Conservation (phyloP, 2,329 filamentous ascomycete species). For the Periconia digitata region DNA sequence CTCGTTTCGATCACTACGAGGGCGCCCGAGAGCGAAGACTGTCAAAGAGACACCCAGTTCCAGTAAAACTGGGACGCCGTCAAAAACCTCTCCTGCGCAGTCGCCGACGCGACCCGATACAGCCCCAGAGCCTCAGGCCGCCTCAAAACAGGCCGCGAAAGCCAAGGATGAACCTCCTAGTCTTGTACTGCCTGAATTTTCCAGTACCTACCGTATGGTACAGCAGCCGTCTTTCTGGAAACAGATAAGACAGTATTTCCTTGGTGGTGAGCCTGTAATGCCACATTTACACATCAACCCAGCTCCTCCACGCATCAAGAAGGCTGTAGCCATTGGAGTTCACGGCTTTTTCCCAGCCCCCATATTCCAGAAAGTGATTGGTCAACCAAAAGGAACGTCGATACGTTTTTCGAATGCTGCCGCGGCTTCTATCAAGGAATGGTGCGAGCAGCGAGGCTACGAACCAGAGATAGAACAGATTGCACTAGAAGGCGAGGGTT, state of each 20-base stretch:
- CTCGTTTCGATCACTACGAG: conserved; percentile 35
- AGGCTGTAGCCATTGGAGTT: conserved; percentile 88
- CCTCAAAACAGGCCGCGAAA: conserved; percentile 25
- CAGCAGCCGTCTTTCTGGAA: conserved; percentile 50
- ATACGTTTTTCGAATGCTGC: conserved; percentile 88
- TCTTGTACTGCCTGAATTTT: conserved; percentile 69
- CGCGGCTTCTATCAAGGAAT: conserved; percentile 79
- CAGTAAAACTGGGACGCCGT: conserved; percentile 42
- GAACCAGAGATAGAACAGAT: conserved; percentile 88
- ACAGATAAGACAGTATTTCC: conserved; percentile 43
- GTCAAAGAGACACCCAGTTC: conserved; percentile 28
- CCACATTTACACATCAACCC: conserved; percentile 71
- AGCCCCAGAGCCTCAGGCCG: conserved; percentile 28
- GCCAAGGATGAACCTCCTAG: conserved; percentile 54
- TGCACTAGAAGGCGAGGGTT: conserved; percentile 90
- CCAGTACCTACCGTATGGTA: conserved; percentile 61
- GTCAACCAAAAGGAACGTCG: conserved; percentile 93
- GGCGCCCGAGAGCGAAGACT: conserved; percentile 29
- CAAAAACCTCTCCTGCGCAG: conserved; percentile 27
- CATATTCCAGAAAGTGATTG: conserved; percentile 84
- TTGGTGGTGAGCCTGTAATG: conserved; percentile 56
- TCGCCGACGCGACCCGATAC: conserved; percentile 29
- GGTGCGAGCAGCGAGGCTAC: conserved; percentile 70
- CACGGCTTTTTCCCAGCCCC: conserved; percentile 92
- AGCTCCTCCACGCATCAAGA: conserved; percentile 72